Evolutionary conservation across 768 basidiomycete genomes (phyloP), one percentile per base, ranked within the genome.

Genomic region (Termitomyces heimii): DNA sequence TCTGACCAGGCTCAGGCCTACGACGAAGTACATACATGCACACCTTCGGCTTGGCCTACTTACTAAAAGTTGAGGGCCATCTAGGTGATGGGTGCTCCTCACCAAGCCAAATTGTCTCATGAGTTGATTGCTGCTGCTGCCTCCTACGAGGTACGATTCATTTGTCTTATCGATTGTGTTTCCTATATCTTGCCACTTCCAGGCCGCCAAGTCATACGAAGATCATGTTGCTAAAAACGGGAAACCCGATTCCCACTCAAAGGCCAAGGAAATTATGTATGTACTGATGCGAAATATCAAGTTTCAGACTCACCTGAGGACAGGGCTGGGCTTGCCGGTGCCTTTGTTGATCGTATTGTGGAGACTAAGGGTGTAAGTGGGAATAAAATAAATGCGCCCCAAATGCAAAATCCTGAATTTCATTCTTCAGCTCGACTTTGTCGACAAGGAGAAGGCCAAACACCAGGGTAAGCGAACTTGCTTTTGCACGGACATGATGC

Each of bases 121-220:
- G 82, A 89, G 70, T 67, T 88, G 43, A 77, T 89, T 60, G 83
- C 84, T 47, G 85, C 71, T 42, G 88, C 88, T 45, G 86, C 86
- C 6, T 69, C 83, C 29, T 89, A 77, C 69, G 84, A 83, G 77
- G 85, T 82, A 24, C 10, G 51, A 32, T 9, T 10, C 12, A 18
- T 26, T 18, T 32, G 18, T 28, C 26, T 48, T 3, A 4, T 52
- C n/a, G 20, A 28, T 34, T 35, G 14, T 29, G 8, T 50, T 32
- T 7, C 22, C 37, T 10, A 29, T 47, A 22, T 28, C 10, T 34
- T 5, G 39, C 28, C 3, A 24, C 26, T 14, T 47, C 39, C 69
- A 84, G 84, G 86, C 86, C 56, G 78, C 77, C 47, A 88, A 85
- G 66, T 78, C 82, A 1, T 89, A 81, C 65, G 77, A 88, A 61